Evolutionary conservation across 257 asterid genomes (phyloP).

Genomic region (Ophiorrhiza pumila): DNA sequence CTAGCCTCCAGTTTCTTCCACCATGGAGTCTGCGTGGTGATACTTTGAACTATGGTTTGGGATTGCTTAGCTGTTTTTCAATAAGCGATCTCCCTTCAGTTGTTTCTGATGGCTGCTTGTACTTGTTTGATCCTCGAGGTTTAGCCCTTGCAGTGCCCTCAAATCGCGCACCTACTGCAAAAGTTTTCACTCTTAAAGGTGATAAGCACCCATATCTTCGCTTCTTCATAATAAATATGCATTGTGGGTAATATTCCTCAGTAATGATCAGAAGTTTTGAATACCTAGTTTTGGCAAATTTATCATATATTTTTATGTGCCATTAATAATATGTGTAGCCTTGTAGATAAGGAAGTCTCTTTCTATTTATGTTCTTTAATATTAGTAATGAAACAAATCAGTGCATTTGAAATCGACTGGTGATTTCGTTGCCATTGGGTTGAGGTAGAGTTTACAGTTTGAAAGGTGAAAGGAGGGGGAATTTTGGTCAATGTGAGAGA

Average conservation of each 20-base stretch:
- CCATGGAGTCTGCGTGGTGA: constrained; percentile 91
- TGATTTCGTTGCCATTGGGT: neutral
- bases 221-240: constrained; percentile 15
- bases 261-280: neutral
- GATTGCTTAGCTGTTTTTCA: constrained; percentile 89
- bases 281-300: neutral
- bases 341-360: neutral
- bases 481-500: neutral
- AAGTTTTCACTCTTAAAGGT: constrained; percentile 84
- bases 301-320: neutral
- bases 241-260: neutral
- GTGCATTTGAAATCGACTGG: neutral
- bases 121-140: constrained; percentile 94
- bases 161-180: constrained; percentile 75
- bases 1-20: constrained; percentile 87
- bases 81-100: constrained; percentile 79
- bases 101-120: constrained; percentile 83
- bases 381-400: neutral
- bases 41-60: constrained; percentile 86
- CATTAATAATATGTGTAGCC: neutral
- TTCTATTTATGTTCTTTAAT: neutral
- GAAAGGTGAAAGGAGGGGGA: neutral
- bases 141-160: constrained; percentile 64
- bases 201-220: constrained; percentile 16
- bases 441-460: neutral